Evolutionary conservation across 352 stramenopile genomes (phyloP).

Genomic region (Peronospora farinosa): DNA sequence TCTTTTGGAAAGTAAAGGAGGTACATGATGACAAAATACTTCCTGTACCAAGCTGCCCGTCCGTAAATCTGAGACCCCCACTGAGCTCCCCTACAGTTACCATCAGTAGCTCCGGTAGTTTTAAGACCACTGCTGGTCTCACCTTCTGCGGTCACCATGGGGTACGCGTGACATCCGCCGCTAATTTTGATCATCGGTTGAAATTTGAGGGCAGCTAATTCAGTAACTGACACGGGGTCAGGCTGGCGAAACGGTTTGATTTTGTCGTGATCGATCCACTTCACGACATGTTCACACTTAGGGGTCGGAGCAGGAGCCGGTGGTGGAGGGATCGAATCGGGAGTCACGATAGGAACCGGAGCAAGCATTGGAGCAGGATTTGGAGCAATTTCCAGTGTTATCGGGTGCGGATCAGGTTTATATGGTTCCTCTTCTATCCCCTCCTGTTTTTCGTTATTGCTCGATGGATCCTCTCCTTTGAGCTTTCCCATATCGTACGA

Average conservation of each 20-base stretch:
- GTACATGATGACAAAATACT: no score
- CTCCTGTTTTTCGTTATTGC: no score
- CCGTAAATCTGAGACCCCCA: constrained; percentile 17
- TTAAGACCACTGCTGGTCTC: constrained; percentile 12
- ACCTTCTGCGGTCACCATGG: constrained; percentile 8
- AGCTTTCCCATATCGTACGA: no score
- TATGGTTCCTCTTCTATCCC: no score
- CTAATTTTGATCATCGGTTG: constrained; percentile 11
- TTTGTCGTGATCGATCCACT: constrained; percentile 11
- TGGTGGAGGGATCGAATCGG: no score
- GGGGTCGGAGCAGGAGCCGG: no score
- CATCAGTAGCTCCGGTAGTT: constrained; percentile 1
- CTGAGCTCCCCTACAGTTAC: constrained; percentile 9
- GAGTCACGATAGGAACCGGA: no score
- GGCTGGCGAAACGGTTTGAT: constrained; percentile 14
- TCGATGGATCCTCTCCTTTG: no score
- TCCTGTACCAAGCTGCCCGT: constrained; percentile 6
- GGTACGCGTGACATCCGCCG: constrained; percentile 17
- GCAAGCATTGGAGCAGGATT: no score
- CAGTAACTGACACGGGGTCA: constrained; percentile 8
- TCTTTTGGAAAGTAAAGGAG: constrained; percentile 46
- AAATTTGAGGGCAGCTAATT: constrained; percentile 10
- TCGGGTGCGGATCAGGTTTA: no score
- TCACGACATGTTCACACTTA: no score
- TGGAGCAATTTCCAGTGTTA: no score